Conservation (phyloP, 2,329 filamentous ascomycete genomes). For the Chrysoporthe puriensis region DNA sequence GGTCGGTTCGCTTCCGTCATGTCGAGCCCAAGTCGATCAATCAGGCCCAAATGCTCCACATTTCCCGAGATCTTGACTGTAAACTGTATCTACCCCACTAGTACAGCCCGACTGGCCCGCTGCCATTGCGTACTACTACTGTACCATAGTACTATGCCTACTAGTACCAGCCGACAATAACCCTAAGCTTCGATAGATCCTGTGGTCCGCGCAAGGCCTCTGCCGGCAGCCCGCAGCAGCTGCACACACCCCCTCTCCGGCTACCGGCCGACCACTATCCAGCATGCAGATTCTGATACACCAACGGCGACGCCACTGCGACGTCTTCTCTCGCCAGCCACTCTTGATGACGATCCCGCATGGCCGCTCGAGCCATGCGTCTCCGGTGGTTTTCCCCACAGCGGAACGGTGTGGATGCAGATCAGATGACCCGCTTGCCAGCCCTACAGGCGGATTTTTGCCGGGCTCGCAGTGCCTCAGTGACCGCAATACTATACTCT, state of each 20-base stretch:
- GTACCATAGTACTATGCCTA: not conserved
- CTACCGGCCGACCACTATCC: not conserved
- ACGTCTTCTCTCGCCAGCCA: not conserved
- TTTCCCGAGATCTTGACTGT: not conserved
- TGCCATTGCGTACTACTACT: not conserved
- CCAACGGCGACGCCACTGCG: conserved; percentile 1
- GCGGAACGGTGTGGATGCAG: not conserved
- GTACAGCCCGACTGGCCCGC: conserved; percentile 2
- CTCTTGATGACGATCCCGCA: not conserved
- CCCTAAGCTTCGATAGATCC: not conserved
- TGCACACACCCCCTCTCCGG: not conserved
- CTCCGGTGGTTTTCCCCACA: not conserved
- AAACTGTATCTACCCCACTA: too few relatives aligned
- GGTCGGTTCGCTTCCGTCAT: not conserved
- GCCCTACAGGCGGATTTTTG: not conserved
- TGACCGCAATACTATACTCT: not conserved
- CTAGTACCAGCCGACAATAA: not conserved
- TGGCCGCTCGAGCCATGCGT: not conserved
- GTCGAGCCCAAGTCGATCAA: not conserved
- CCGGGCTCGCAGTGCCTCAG: not conserved
- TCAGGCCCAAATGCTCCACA: not conserved
- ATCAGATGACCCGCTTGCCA: not conserved
- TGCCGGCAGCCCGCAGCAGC: not conserved
- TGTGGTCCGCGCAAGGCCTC: not conserved
- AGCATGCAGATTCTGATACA: conserved; percentile 4